Base-by-base conservation (phyloP, 192 early-diverging fungal species). In the Backusella sp. region DNA sequence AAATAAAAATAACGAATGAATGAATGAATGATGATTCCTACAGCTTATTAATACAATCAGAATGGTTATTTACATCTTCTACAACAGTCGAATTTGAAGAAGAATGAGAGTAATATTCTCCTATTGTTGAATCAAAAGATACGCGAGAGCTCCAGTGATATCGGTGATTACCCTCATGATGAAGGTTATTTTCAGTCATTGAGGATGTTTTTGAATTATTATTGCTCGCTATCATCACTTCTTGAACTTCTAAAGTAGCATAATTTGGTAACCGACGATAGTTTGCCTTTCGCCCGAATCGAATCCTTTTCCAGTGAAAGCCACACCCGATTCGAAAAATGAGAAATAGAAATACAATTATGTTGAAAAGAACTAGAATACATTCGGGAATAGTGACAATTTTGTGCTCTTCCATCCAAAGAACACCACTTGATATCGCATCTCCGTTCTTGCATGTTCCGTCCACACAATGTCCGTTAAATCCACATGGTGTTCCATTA, bases 401-500 rank as follows among this genome's bases (percentile, higher is more conserved):
- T 62, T 62, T 62, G 23, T 62, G 21, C 0, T 62, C 56, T 14
- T 26, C 23, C 26, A 28, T 62, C 56, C 56, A 62, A 28, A 26
- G 0, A 23, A 62, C 11, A 3, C 56, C 56, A 14, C 56, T 62
- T 62, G 56, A 62, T 62, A 62, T 62, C 21, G 23, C 56, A 62
- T 62, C 56, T 28, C 56, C 52, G 3, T 56, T 17, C 7, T n/a
- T 37, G 42, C 87, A 88, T n/a, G 76, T 85, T 0, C 92, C 93
- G 6, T 84, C 79, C 23, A 83, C 78, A 76, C 93, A 94, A 21
- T 72, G 74, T 30, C 93, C 93, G 39, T 82, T 84, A 76, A 86
- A 83, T 17, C 91, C 93, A 72, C 93, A 94, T 17, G 88, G 83
- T 0, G 91, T 89, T 41, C 93, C 93, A 39, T 94, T 91, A 4